phyloP scores from a whole-genome alignment of 768 basidiomycete species.

The Amanita thiersii region DNA sequence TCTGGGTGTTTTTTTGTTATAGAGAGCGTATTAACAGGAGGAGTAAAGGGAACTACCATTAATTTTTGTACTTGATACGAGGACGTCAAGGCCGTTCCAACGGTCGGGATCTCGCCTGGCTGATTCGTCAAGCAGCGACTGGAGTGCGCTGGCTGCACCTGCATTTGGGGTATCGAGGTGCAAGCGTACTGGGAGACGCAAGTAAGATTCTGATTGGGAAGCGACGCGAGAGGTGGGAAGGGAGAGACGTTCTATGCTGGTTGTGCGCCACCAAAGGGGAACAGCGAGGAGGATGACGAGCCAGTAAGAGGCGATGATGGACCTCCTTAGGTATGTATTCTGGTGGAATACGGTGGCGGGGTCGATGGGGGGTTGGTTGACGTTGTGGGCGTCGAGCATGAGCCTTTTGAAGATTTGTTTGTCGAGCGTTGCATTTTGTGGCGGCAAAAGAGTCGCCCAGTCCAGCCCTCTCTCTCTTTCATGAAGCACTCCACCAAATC shows the following conservation, averaged over 20 bases:
- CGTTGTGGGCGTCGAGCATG: background rate
- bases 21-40: background rate
- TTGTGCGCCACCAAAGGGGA: conserved; percentile 92
- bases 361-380: conserved; percentile 18
- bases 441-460: too few species aligned
- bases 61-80: conserved; percentile 17
- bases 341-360: conserved; percentile 49
- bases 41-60: conserved; percentile 23
- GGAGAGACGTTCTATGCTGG: conserved; percentile 77
- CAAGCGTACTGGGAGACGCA: conserved; percentile 40
- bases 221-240: conserved; percentile 58
- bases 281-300: conserved; percentile 63
- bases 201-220: conserved; percentile 36
- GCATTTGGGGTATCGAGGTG: conserved; percentile 20
- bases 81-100: conserved; percentile 38
- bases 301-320: conserved; percentile 75
- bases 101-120: conserved; percentile 16
- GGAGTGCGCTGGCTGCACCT: conserved; percentile 14
- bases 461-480: background rate
- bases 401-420: background rate
- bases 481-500: background rate
- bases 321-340: conserved; percentile 37
- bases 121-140: conserved; percentile 17
- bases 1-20: conserved; percentile 6
- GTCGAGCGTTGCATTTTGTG: background rate